phyloP scores from a whole-genome alignment of 2,329 filamentous ascomycete genomes.

The Byssothecium circinans region DNA sequence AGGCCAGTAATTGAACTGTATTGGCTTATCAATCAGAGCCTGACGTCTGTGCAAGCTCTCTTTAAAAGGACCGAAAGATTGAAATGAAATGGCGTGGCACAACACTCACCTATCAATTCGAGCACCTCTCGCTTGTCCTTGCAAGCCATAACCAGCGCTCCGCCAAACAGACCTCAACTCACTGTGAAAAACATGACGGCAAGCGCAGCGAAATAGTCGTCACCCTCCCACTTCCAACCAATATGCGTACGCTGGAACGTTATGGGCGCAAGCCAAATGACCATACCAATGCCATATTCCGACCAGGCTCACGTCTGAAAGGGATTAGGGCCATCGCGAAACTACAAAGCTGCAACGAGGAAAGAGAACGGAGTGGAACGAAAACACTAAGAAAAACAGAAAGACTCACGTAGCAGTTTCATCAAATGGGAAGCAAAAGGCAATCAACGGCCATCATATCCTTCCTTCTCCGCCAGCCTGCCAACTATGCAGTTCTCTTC shows the following conservation, averaged over 20 bases:
- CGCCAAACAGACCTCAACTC: neutral
- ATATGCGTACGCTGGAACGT: constrained; percentile 7
- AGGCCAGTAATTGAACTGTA: constrained; percentile 12
- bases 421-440: neutral
- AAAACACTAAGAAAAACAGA: too few species aligned
- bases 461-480: neutral
- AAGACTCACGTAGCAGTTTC: neutral
- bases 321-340: constrained; percentile 4
- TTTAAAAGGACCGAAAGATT: neutral
- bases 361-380: too few species aligned
- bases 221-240: constrained; percentile 12
- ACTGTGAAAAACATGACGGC: constrained; percentile 11
- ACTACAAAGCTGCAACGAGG: too few species aligned
- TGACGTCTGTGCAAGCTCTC: neutral
- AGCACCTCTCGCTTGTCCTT: constrained; percentile 9
- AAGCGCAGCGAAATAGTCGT: constrained; percentile 13
- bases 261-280: constrained; percentile 9
- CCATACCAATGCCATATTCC: constrained; percentile 13
- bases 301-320: constrained; percentile 13
- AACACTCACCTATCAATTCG: constrained; percentile 9
- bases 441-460: neutral
- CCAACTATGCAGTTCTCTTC: neutral
- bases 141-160: too few species aligned
- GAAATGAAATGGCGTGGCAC: too few species aligned
- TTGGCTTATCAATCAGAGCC: neutral